Evolutionary conservation across 345 rosid genomes (phyloP), one percentile per base, ranked within the genome.

Genomic region (Populus deltoides): DNA sequence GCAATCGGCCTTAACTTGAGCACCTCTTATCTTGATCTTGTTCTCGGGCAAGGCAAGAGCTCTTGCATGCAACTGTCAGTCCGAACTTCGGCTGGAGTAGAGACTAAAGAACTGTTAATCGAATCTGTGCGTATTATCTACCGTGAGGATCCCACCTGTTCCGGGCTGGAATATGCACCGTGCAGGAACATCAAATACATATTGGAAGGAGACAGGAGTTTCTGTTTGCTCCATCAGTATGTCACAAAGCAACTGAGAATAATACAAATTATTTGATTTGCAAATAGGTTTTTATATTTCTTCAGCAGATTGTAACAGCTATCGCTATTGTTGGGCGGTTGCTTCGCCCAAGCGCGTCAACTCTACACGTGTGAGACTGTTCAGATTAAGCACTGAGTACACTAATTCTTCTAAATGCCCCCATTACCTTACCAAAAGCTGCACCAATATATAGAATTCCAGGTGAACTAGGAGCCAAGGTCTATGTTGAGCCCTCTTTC

Each of bases 391-490:
- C 10, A n/a, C 84, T 73, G 38, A 95, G 88, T 67, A 93, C 81
- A 57, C 98, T 92, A 43, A 92, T 86, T 87, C 87, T 93, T 24
- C 90, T 84, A 72, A 93, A 87, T n/a, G 92, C 87, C 49, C 86
- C 86, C 97, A 93, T 93, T 69, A 86, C 88, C 82, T 86, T 80
- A 29, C 99, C 77, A 78, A 92, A 95, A 49, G 98, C 94, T 92
- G 81, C 67, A 78, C 57, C 71, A 69, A 79, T 47, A 13, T 13
- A 45, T 13, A 2, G 17, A 45, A 45, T 45, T 45, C 17, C 51
- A 45, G 51, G 51, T 45, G 51, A 11, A 11, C 51, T 45, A 13
- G 51, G 43, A 45, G 51, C 51, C 51, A 13, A 45, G 51, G 51
- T 13, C 4, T 15, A 47, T 13, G 51, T 47, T 13, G 51, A 47